Evolutionary conservation across 169 alveolate species (phyloP), one percentile per base, ranked within the genome.

Genomic region (Plasmodium reichenowi): DNA sequence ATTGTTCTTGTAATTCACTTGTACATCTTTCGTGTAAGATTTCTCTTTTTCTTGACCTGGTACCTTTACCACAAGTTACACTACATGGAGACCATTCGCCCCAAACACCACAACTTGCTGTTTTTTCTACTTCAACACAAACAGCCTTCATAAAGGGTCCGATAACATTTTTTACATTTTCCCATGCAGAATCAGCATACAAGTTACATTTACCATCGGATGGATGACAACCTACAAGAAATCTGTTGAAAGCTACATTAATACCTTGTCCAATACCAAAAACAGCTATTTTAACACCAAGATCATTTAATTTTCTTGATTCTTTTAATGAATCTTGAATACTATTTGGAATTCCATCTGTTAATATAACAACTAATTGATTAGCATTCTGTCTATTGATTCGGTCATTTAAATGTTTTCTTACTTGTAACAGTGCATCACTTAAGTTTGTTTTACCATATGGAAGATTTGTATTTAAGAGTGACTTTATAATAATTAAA

Each of bases 71-170:
- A 83, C 91, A 83, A 43, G 86, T 70, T 58, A 60, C 64, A 68
- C 66, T 20, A 29, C 91, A 83, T 12, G 62, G 52, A 12, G 71
- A 10, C 91, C 91, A 83, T 70, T 22, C 58, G 1, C 45, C 72
- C 91, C 91, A 83, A 26, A 62, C 7, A 2, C 91, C 91, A 83
- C 91, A 83, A 6, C 38, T 26, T n/a, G 83, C 86, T 58, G 45
- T 22, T 15, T 17, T 83, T 70, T 83, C 74, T 38, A 83, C 86
- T 58, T 83, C 91, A 17, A 20, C 22, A 68, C 91, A 83, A 10
- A 83, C 86, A 62, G 68, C 59, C 6, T 22, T 0, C 20, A 83
- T 15, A 70, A 83, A 83, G 20, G 91, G 91, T n/a, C 45, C 58
- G 15, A 83, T 71, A 22, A 83, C 26, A n/a, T 1, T 10, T 26